Conservation (phyloP, 2,329 filamentous ascomycete genomes). For the Cladophialophora bantiana region DNA sequence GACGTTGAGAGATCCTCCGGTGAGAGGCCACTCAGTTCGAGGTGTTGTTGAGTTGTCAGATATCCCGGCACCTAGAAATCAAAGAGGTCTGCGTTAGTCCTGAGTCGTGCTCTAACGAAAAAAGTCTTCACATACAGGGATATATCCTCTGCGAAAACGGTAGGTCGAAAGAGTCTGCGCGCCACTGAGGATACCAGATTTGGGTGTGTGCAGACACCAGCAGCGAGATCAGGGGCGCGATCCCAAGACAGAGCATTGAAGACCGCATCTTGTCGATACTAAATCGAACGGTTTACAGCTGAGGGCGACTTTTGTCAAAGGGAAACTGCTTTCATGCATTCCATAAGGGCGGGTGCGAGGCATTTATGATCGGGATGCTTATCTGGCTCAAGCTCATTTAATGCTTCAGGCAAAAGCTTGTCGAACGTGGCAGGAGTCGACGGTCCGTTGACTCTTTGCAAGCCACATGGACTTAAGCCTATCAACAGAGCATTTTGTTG, state of each 20-base stretch:
- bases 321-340: background rate
- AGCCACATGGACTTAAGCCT: background rate
- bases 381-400: slow-evolving; percentile 6
- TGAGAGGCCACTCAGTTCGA: background rate
- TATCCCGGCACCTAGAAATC: background rate
- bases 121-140: background rate
- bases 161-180: background rate
- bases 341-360: background rate
- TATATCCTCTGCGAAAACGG: background rate
- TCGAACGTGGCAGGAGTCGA: background rate
- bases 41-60: background rate
- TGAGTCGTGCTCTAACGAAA: no score
- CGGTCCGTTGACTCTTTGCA: background rate
- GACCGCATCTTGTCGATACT: background rate
- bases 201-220: slow-evolving; percentile 4
- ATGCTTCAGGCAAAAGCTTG: background rate
- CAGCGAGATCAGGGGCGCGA: background rate
- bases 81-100: background rate
- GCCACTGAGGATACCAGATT: slow-evolving; percentile 3
- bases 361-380: slow-evolving; percentile 2
- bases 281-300: background rate
- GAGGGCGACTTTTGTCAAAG: background rate
- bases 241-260: background rate
- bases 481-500: background rate
- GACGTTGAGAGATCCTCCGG: slow-evolving; percentile 2